Conservation (phyloP, 768 basidiomycete genomes). For the Termitomyces sp. region DNA sequence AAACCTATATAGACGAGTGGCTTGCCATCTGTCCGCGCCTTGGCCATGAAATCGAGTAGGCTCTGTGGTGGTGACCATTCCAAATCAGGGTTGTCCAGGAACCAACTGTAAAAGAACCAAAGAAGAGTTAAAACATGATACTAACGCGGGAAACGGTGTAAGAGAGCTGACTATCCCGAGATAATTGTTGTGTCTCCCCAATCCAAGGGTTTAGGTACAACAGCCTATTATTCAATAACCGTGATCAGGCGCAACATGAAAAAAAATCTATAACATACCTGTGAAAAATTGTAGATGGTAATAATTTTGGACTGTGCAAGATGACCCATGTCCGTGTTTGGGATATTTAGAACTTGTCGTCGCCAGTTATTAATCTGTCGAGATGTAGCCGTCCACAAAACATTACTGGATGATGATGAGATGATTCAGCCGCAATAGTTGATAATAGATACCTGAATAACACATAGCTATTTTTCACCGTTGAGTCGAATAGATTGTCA, state of each 20-base stretch:
- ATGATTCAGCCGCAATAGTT: neutral
- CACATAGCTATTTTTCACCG: slow-evolving; percentile 35
- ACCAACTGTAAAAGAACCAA: slow-evolving; percentile 41
- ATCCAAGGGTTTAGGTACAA: slow-evolving; percentile 67
- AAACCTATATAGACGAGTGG: slow-evolving; percentile 70
- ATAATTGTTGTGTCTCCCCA: slow-evolving; percentile 55
- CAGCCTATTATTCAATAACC: slow-evolving; percentile 24
- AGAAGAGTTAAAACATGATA: neutral
- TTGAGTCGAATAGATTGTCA: neutral
- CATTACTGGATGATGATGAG: slow-evolving; percentile 27
- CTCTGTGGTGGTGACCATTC: slow-evolving; percentile 48
- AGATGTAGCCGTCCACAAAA: slow-evolving; percentile 63
- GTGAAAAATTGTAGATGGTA: slow-evolving; percentile 66
- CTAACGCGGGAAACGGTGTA: neutral
- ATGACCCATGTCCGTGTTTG: slow-evolving; percentile 53
- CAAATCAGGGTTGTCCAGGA: slow-evolving; percentile 55
- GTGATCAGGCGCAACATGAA: neutral
- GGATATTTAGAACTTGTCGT: slow-evolving; percentile 39
- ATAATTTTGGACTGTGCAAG: slow-evolving; percentile 54
- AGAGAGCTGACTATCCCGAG: slow-evolving; percentile 45
- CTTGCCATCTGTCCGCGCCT: slow-evolving; percentile 48
- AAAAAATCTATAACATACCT: slow-evolving; percentile 20
- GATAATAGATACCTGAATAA: slow-evolving; percentile 42
- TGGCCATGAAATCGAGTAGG: slow-evolving; percentile 48
- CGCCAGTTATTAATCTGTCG: slow-evolving; percentile 66